A percentile compares a stretch with the other conserved stretches of the same genome.
Evolutionary conservation across 331 rosid species (phyloP).

Genomic region (Rosa hybrid): DNA sequence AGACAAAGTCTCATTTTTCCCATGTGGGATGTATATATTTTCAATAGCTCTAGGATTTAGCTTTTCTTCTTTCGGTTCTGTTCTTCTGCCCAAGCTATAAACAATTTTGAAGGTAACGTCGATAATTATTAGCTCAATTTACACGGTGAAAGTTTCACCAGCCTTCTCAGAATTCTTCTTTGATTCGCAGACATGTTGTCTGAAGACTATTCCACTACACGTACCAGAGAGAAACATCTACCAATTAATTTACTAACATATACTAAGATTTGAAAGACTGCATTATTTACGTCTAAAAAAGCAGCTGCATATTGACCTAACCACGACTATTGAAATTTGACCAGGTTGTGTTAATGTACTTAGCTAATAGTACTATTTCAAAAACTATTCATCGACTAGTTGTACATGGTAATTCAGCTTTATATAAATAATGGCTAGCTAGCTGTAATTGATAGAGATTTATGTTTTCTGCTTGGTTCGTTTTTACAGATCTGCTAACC

Average conservation of each 20-base stretch:
- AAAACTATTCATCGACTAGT: not conserved
- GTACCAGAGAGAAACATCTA: not conserved
- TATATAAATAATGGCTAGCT: not conserved
- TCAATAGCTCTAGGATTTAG: not conserved
- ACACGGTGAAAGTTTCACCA: not conserved
- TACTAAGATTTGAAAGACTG: not conserved
- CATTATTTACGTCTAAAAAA: not conserved
- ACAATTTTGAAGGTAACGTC: not conserved
- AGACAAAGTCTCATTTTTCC: no score
- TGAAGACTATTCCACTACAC: not conserved
- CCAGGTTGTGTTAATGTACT: not conserved
- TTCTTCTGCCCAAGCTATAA: not conserved
- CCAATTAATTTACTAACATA: not conserved
- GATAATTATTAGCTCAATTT: not conserved
- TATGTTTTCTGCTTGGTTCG: not conserved
- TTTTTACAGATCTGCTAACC: not conserved
- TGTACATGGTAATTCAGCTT: not conserved
- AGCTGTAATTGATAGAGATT: not conserved
- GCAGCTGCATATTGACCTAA: constrained; percentile 19
- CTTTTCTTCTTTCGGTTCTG: constrained; percentile 7
- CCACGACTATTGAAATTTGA: constrained; percentile 2
- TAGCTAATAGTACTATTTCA: not conserved
- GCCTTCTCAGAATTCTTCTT: not conserved
- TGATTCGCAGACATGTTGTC: not conserved
- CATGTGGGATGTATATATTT: no score